phyloP scores from a whole-genome alignment of 306 rosid species.

The Ochetophila trinervis region DNA sequence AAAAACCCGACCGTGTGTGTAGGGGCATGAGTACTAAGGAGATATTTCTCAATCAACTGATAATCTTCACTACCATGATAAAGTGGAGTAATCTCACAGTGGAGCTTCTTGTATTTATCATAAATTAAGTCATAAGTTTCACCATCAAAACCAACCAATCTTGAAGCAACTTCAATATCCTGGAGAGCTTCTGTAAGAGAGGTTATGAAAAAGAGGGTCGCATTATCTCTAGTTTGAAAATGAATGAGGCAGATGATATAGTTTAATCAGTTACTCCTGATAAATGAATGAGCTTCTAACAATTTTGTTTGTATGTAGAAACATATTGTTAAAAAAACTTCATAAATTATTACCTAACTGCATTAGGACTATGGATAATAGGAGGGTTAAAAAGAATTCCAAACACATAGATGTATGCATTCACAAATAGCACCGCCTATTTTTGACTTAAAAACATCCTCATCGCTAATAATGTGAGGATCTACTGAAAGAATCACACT shows the following conservation, averaged over 20 bases:
- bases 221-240: background rate
- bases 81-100: conserved; percentile 69
- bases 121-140: conserved; percentile 74
- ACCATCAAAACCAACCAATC: conserved; percentile 88
- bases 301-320: conserved; percentile 11
- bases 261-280: background rate
- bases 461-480: conserved; percentile 85
- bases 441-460: conserved; percentile 85
- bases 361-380: background rate
- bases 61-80: conserved; percentile 85
- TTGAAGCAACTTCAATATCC: conserved; percentile 96
- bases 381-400: conserved; percentile 1
- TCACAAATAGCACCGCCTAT: conserved; percentile 28
- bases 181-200: conserved; percentile 79
- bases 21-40: conserved; percentile 87
- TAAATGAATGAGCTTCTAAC: background rate
- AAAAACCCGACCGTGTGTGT: conserved; percentile 74
- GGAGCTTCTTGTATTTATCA: conserved; percentile 86
- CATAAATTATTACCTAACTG: background rate
- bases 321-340: background rate
- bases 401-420: background rate
- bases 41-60: conserved; percentile 72
- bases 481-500: conserved; percentile 90
- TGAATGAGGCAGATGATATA: background rate
- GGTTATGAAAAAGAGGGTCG: background rate